Evolutionary conservation across 2,329 filamentous ascomycete species (phyloP), one percentile per base, ranked within the genome.

Genomic region (Ascochyta rabiei): DNA sequence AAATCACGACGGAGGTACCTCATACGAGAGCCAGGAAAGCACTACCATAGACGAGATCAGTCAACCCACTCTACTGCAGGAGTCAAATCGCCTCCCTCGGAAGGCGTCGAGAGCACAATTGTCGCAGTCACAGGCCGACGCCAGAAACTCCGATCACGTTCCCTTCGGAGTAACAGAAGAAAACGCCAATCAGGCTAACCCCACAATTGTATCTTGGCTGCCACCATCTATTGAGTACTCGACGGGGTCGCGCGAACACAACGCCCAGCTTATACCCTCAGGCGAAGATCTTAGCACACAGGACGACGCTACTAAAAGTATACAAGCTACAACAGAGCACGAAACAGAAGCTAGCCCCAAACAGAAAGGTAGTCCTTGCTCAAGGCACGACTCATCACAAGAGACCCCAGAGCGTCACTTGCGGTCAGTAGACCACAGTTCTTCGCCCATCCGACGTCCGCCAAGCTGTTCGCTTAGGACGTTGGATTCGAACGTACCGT

Each of bases 311-410:
- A 30, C 35, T 23, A 56, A 64, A 34, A 59, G 49, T 13, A 60
- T 70, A 39, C 47, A 28, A 10, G 50, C 54, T 8, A 68, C 62
- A 0, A 52, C 61, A 21, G 68, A 69, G 7, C 41, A 46, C n/a
- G n/a, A 10, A 5, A 18, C 19, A 33, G 10, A 28, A 15, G n/a
- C 24, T n/a, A 13, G 7, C 30, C 15, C 16, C 4, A 21, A 21
- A 4, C 41, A 46, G 19, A 28, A 42, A 23, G 19, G 41, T 18
- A 63, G 56, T 21, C 54, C 58, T 33, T 51, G 44, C 28, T 69
- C 68, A 6, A 62, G 70, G 19, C 69, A 70, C 67, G 68, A 72
- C 48, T 71, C 70, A 10, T 73, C 70, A 2, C 70, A 73, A 46
- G 62, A 72, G 31, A 63, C 64, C 4, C 63, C 68, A 37, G 60